Evolutionary conservation across 768 basidiomycete species (phyloP), one percentile per base, ranked within the genome.

Genomic region (Lentinula edodes): DNA sequence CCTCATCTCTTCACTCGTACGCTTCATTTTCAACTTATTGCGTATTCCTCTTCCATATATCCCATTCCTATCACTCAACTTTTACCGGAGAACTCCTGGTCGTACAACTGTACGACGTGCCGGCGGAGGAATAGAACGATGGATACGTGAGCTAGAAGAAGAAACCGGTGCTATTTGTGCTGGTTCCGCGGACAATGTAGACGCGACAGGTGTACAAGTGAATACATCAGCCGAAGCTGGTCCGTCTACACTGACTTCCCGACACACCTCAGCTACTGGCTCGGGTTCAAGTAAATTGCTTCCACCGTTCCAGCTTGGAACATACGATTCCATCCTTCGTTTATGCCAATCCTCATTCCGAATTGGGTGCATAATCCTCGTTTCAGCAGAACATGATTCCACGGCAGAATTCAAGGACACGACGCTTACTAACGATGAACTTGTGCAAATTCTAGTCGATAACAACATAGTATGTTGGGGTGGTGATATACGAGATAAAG

Each of bases 361-460:
- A 70, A 80, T 97, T 56, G 88, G 88, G 0, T 91, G 93, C 67
- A 83, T 95, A 2, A 73, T 98, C 3, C 77, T 98, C 35, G 87
- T 93, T 61, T 93, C 90, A 66, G 86, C 87, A 41, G 95, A 97
- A 69, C 95, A 99, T 66, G 94, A 98, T 69, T 88, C 94, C 64
- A 90, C 89, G 23, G 76, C 85, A 1, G 88, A 87, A 64, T 98
- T 98, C 77, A 95, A 95, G 73, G 82, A 87, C 62, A 79, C 81
- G 4, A 93, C 93, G 0, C 78, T 98, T 16, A 88, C 89, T 0
- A 87, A 96, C 68, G 74, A 86, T 2, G 75, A 79, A 8, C 80
- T 98, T 50, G 83, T 95, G 6, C 82, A 81, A 28, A 71, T 84
- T 2, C 77, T 97, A 23, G 80, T 82, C 53, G 86, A 54, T 8